Evolutionary conservation across 805 yeast species (phyloP).

Genomic region (Wickerhamomyces sydowiorum): DNA sequence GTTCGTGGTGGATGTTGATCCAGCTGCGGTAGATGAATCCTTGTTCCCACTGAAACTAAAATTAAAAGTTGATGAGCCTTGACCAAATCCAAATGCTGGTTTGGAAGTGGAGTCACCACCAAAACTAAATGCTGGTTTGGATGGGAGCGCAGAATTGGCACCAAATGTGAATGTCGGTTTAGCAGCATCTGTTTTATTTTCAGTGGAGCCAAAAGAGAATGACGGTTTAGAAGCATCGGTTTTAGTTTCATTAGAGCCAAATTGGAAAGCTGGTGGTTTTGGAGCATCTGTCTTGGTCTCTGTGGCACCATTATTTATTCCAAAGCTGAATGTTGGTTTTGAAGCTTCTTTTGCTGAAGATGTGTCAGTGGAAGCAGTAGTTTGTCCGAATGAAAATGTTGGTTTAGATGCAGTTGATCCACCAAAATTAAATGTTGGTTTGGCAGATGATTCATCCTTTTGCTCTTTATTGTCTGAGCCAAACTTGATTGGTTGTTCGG

Average conservation of each 20-base stretch:
- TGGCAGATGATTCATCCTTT: conserved; percentile 3
- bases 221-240: conserved; percentile 11
- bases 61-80: background rate
- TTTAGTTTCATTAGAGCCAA: conserved; percentile 10
- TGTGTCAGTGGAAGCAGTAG: conserved; percentile 1
- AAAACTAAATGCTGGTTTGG: conserved; percentile 15
- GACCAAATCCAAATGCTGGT: conserved; percentile 3
- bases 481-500: conserved; percentile 15
- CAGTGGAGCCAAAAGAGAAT: conserved; percentile 18
- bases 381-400: conserved; percentile 21
- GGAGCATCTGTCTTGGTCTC: background rate
- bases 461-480: conserved; percentile 1
- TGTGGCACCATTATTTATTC: no score
- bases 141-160: conserved; percentile 9
- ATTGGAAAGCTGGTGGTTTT: conserved; percentile 18
- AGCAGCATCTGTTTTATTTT: background rate
- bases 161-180: conserved; percentile 27
- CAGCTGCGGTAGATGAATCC: conserved; percentile 11
- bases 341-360: background rate
- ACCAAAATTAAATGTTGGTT: conserved; percentile 24
- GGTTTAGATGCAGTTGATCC: conserved; percentile 8
- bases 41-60: background rate
- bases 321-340: conserved; percentile 18
- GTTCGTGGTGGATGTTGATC: conserved; percentile 14
- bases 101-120: conserved; percentile 2